phyloP scores from a whole-genome alignment of 805 yeast genomes.

The Pichia manshurica region DNA sequence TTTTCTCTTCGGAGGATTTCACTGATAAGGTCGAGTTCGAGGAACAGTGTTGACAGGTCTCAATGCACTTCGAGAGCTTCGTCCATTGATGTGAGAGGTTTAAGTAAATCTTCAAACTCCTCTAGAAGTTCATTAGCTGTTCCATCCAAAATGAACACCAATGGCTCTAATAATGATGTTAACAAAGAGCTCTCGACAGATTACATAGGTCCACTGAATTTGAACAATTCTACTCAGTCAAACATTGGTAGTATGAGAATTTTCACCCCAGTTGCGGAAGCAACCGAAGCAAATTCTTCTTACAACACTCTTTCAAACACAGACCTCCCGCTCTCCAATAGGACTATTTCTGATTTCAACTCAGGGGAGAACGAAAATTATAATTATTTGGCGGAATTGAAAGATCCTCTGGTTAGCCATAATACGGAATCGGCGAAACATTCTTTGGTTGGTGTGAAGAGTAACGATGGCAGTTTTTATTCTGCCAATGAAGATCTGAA shows the following conservation, averaged over 20 bases:
- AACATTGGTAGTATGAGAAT: neutral
- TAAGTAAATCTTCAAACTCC: neutral
- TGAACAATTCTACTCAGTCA: neutral
- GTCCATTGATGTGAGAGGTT: conserved; percentile 2
- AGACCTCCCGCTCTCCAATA: neutral
- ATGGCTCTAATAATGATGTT: too few species aligned
- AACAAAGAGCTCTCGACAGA: too few species aligned
- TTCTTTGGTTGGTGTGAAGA: neutral
- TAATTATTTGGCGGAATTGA: conserved; percentile 2
- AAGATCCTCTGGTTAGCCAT: neutral
- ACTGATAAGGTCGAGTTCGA: neutral
- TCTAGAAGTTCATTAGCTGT: neutral
- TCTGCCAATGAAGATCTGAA: neutral
- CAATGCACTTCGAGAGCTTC: conserved; percentile 5
- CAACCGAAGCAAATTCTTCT: neutral
- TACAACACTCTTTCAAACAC: neutral
- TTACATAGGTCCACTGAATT: too few species aligned
- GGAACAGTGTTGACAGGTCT: neutral
- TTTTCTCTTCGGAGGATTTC: conserved; percentile 5
- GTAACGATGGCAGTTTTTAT: neutral
- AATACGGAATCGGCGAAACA: neutral
- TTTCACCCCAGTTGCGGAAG: conserved; percentile 2
- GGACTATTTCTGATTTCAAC: neutral
- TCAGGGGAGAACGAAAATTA: neutral
- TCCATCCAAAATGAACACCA: too few species aligned